These are phyloP conservation scores for Dothideomycetes sp. DNA, from an alignment of 2,329 filamentous ascomycete species.

Conservation along the genomic window DNA sequence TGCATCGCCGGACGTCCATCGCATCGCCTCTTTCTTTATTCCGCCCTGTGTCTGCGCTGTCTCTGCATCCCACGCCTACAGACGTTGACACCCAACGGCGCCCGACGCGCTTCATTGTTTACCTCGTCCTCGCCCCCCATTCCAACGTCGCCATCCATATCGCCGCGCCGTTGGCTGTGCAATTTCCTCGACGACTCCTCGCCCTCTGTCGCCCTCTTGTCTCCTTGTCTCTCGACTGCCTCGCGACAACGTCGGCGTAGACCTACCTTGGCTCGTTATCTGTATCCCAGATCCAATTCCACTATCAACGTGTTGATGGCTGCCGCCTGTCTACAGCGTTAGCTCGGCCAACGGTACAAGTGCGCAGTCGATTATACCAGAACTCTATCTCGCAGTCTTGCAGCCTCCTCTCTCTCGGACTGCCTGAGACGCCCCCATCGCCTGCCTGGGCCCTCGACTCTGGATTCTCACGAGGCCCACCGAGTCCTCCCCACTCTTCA, in stretches of 20 bases:
- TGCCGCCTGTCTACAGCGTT: no score
- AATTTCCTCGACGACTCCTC: neutral
- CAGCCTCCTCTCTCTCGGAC: no score
- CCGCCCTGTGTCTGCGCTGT: neutral
- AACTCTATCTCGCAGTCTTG: neutral
- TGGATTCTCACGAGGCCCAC: no score
- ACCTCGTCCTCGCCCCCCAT: neutral
- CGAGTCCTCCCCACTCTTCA: no score
- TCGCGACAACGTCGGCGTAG: neutral
- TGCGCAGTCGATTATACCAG: neutral
- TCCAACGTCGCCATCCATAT: neutral
- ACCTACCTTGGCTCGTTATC: neutral
- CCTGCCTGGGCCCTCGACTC: no score
- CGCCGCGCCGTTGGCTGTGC: neutral
- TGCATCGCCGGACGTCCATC: no score
- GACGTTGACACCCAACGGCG: neutral
- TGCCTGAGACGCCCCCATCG: no score
- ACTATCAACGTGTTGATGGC: neutral
- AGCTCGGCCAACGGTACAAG: neutral
- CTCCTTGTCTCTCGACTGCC: neutral
- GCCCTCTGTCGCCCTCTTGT: neutral
- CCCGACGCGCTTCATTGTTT: neutral
- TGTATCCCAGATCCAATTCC: neutral
- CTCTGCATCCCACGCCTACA: neutral
- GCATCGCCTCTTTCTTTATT: neutral